A percentile compares a stretch with the other conserved stretches of the same genome.
Conservation (phyloP, 2,329 filamentous ascomycete species). For the Paraphoma sp. region DNA sequence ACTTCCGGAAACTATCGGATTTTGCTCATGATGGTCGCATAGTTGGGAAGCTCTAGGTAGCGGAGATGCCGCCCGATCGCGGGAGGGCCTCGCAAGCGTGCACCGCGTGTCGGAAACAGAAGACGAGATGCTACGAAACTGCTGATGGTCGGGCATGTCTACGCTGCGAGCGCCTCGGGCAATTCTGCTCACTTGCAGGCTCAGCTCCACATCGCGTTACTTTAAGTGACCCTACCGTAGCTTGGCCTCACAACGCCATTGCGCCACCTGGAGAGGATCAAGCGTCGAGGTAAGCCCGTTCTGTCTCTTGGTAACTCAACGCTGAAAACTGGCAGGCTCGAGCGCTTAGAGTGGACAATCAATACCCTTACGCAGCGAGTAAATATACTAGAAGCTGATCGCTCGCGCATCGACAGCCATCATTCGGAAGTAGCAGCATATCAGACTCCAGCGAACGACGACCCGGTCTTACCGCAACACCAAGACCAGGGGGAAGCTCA, state of each 20-base stretch:
- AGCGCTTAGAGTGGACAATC: constrained; percentile 18
- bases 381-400: constrained; percentile 18
- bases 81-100: constrained; percentile 46
- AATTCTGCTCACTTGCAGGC: constrained; percentile 43
- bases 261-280: constrained; percentile 3
- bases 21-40: neutral
- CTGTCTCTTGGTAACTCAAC: too few relatives aligned
- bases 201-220: constrained; percentile 1
- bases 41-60: neutral
- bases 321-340: constrained; percentile 5
- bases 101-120: constrained; percentile 48
- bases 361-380: constrained; percentile 13
- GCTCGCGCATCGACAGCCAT: neutral
- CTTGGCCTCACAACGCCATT: constrained; percentile 3
- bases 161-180: constrained; percentile 46
- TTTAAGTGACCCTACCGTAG: neutral
- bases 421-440: neutral
- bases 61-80: constrained; percentile 28
- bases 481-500: neutral
- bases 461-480: neutral
- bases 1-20: neutral
- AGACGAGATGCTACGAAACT: constrained; percentile 52
- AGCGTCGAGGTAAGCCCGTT: constrained; percentile 12
- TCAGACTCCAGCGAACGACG: neutral
- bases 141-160: constrained; percentile 42